These are phyloP conservation scores for Phaffia rhodozyma DNA, from an alignment of 1,284 basidiomycete genomes.

Conservation along the genomic window DNA sequence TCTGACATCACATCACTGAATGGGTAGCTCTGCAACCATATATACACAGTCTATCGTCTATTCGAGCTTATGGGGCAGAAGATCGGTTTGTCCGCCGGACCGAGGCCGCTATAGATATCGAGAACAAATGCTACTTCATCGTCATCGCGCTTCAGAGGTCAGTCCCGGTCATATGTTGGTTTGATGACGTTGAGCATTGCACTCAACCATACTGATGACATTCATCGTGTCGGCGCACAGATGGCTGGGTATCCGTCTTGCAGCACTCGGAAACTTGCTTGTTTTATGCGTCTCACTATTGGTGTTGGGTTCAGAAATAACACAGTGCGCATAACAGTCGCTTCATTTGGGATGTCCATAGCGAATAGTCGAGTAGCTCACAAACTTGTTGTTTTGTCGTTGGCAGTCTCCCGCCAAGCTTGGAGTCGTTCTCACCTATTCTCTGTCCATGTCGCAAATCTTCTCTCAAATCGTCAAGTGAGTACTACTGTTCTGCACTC, in stretches of 20 bases:
- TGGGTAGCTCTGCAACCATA: not conserved
- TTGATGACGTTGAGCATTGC: no score
- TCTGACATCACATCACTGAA: no score
- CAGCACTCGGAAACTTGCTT: slow-evolving; percentile 21
- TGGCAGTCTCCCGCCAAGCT: slow-evolving; percentile 26
- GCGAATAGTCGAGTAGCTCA: not conserved
- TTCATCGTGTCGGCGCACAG: slow-evolving; percentile 12
- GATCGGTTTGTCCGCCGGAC: slow-evolving; percentile 10
- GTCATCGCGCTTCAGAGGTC: not conserved
- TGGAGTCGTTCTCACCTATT: slow-evolving; percentile 29
- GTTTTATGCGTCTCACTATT: slow-evolving; percentile 23
- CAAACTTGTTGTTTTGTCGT: not conserved
- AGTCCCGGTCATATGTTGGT: not conserved
- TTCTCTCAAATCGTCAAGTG: slow-evolving; percentile 15
- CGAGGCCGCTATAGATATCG: not conserved
- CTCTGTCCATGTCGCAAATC: slow-evolving; percentile 7
- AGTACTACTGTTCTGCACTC: no score
- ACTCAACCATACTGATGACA: not conserved
- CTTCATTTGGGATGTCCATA: not conserved
- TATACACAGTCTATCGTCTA: not conserved
- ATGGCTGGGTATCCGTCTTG: slow-evolving; percentile 20
- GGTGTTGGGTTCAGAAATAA: slow-evolving; percentile 26
- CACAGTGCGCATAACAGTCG: slow-evolving; percentile 14
- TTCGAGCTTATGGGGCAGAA: slow-evolving; percentile 11
- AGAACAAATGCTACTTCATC: slow-evolving; percentile 13